Conservation (phyloP, 139 green algal species). For the Axilococcus clingmanii region DNA sequence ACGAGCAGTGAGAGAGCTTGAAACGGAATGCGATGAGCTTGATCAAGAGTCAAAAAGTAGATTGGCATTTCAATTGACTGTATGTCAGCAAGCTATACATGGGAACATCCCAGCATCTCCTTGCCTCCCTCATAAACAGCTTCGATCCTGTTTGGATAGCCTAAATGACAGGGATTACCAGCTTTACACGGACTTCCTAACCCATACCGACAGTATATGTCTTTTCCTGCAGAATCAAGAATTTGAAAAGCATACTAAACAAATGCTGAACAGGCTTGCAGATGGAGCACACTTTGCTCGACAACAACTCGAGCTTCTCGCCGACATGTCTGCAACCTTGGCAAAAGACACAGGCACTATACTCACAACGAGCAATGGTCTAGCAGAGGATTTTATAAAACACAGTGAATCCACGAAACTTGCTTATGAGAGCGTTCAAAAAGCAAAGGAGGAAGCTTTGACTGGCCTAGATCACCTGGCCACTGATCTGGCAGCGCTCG, state of each 20-base stretch:
- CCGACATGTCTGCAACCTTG: background rate
- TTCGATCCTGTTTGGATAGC: constrained; percentile 13
- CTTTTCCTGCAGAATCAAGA: constrained; percentile 39
- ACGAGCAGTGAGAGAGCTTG: constrained; percentile 10
- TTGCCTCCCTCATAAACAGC: constrained; percentile 5
- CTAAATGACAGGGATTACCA: constrained; percentile 15
- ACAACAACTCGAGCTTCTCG: constrained; percentile 5
- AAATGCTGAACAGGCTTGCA: constrained; percentile 29
- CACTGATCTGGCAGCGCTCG: background rate
- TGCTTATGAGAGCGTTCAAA: constrained; percentile 5
- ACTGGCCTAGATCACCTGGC: background rate
- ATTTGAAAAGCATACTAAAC: constrained; percentile 33
- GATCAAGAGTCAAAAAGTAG: constrained; percentile 23
- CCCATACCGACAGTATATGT: constrained; percentile 33
- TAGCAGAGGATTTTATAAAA: background rate
- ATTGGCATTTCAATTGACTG: constrained; percentile 20
- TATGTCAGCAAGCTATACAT: constrained; percentile 13
- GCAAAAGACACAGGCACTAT: constrained; percentile 1
- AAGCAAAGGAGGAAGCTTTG: background rate
- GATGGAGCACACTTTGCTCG: constrained; percentile 11
- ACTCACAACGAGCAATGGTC: background rate
- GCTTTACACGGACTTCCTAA: constrained; percentile 28
- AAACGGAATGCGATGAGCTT: constrained; percentile 19
- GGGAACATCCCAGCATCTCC: constrained; percentile 3
- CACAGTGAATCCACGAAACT: background rate